Conservation (phyloP, 352 stramenopile species). For the Pythium oligandrum region DNA sequence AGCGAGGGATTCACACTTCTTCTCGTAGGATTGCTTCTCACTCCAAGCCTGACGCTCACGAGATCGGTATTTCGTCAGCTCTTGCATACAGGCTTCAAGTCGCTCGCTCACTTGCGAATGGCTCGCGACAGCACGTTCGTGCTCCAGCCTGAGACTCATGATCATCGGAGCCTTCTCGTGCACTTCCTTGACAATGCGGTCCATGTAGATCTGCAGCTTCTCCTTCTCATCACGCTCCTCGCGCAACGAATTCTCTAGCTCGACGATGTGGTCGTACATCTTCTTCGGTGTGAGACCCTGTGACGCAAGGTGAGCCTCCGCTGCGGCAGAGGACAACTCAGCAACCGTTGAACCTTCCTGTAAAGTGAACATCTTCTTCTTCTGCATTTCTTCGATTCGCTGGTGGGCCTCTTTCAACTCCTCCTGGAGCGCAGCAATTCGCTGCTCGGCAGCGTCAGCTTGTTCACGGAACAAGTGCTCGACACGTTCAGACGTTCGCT, state of each 20-base stretch:
- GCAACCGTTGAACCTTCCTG: slow-evolving; percentile 47
- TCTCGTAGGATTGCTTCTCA: slow-evolving; percentile 63
- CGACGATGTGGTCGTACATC: slow-evolving; percentile 85
- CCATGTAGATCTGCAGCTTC: slow-evolving; percentile 87
- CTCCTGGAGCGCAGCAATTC: slow-evolving; percentile 49
- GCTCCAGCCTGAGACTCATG: slow-evolving; percentile 84
- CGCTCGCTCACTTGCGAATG: slow-evolving; percentile 73
- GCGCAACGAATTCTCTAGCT: slow-evolving; percentile 81
- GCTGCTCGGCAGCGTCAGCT: slow-evolving; percentile 40
- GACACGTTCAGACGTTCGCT: slow-evolving; percentile 62
- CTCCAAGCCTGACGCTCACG: slow-evolving; percentile 55
- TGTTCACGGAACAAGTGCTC: slow-evolving; percentile 77
- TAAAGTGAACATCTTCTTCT: slow-evolving; percentile 54
- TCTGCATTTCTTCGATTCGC: slow-evolving; percentile 50
- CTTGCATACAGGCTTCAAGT: slow-evolving; percentile 55
- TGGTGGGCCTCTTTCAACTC: slow-evolving; percentile 51
- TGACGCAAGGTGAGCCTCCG: slow-evolving; percentile 56
- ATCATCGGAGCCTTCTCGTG: slow-evolving; percentile 89
- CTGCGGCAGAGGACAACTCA: slow-evolving; percentile 53
- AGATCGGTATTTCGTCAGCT: slow-evolving; percentile 65
- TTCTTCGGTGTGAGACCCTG: slow-evolving; percentile 83
- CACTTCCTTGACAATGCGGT: slow-evolving; percentile 91
- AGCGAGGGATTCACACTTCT: slow-evolving; percentile 67
- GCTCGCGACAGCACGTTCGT: slow-evolving; percentile 84
- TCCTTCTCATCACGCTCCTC: slow-evolving; percentile 80